Base-by-base conservation (phyloP, 176 grass and related monocot genomes). In the Aegilops bicornis region DNA sequence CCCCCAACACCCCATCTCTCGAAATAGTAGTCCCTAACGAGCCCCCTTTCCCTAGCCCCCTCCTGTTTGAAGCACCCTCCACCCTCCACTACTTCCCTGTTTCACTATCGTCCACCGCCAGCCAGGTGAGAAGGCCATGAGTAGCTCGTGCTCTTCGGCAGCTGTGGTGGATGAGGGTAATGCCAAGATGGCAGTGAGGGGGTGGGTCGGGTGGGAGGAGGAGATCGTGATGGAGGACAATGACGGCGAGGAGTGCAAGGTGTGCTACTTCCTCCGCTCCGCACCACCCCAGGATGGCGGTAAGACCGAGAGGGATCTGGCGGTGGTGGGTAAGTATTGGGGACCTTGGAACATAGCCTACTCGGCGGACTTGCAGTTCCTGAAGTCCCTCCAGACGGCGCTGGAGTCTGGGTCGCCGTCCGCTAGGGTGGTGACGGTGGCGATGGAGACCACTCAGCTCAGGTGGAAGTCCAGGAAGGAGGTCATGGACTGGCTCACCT, bases 401-500 rank as follows among this genome's bases (percentile, higher is more conserved):
- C 76, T 72, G 39, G 82, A 40, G 6, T 40, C 20, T 54, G 77
- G 73, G 22, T 81, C 72, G 31, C 84, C 80, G 39, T 45, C 87
- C 72, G 83, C 90, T 20, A 73, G 71, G 25, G 61, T 68, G 36
- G 43, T 68, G 50, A 45, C 85, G 65, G 76, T 77, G 13, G 84
- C 80, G 3, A 69, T 43, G 61, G 58, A 83, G 40, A 72, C 48
- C 65, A n/a, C 82, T 20, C 76, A 68, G 22, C 78, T 92, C 36
- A 91, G 83, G 78, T 92, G 90, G 85, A 76, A 84, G 35, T 89
- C 87, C n/a, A 78, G 90, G 73, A 84, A 85, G 60, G 92, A 92
- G 87, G 78, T 92, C 54, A 75, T 94, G 74, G 90, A 92, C 76
- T 94, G 90, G 92, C 78, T 94, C 20, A 87, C 92, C 23, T 90